A percentile compares a stretch with the other conserved stretches of the same genome.
These are phyloP conservation scores for Podila horticola DNA, from an alignment of 192 early-diverging fungal species.

Conservation along the genomic window DNA sequence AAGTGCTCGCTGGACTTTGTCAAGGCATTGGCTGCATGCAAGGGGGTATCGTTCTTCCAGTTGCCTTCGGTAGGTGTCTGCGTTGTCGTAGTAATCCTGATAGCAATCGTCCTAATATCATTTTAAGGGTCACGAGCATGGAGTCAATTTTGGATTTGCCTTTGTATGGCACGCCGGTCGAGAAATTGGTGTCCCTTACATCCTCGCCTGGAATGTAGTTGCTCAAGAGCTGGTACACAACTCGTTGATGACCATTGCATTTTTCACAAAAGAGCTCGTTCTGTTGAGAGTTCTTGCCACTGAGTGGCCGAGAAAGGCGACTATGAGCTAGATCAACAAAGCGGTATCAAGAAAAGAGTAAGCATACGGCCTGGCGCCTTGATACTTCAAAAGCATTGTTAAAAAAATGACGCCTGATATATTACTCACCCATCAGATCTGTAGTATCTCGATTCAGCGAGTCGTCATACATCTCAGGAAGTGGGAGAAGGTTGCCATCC, in stretches of 20 bases:
- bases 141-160: not conserved
- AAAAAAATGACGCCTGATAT: not conserved
- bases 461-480: conserved; percentile 45
- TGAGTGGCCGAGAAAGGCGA: not conserved
- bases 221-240: conserved; percentile 43
- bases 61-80: conserved; percentile 27
- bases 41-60: conserved; percentile 43
- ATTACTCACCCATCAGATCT: conserved; percentile 17
- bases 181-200: conserved; percentile 10
- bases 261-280: conserved; percentile 40
- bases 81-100: conserved; percentile 23
- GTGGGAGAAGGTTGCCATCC: conserved; percentile 38
- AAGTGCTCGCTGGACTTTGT: conserved; percentile 32
- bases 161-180: no score
- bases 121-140: not conserved
- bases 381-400: not conserved
- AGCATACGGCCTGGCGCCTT: not conserved
- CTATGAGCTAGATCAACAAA: conserved; percentile 15
- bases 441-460: conserved; percentile 29
- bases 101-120: conserved; percentile 37
- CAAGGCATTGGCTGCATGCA: conserved; percentile 25
- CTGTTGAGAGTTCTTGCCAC: not conserved
- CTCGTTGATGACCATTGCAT: conserved; percentile 39
- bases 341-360: not conserved
- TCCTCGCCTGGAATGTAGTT: conserved; percentile 50